Conservation (phyloP, 225 moss, liverwort and hornwort species). For the Pleurozium schreberi region DNA sequence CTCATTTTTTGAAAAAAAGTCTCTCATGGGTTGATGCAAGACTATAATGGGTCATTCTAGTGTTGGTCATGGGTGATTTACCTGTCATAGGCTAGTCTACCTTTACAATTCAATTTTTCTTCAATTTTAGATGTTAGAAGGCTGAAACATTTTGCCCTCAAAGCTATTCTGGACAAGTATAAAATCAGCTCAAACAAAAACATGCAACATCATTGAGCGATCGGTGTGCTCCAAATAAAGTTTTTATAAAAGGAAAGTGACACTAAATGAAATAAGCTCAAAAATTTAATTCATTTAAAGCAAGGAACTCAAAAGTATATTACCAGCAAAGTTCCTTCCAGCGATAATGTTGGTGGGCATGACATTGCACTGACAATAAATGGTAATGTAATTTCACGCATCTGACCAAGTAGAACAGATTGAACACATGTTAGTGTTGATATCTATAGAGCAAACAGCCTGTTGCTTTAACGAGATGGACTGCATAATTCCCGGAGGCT, state of each 20-base stretch:
- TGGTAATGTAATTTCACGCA: conserved; percentile 61
- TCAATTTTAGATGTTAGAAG: not conserved
- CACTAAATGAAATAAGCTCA: not conserved
- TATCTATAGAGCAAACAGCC: not conserved
- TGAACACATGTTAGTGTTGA: not conserved
- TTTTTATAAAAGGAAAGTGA: too few relatives aligned
- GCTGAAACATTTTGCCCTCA: not conserved
- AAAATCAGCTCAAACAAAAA: not conserved
- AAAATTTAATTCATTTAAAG: not conserved
- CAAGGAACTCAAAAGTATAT: not conserved
- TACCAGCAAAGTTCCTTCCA: conserved; percentile 87
- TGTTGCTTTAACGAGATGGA: too few relatives aligned
- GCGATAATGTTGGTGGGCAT: conserved; percentile 65
- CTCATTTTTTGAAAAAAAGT: not conserved
- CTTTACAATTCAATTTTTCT: too few relatives aligned
- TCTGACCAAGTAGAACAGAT: conserved; percentile 29
- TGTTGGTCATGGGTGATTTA: not conserved
- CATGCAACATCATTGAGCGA: not conserved
- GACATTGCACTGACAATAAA: conserved; percentile 61
- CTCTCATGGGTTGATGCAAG: not conserved
- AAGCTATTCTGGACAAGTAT: not conserved
- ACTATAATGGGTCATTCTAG: not conserved
- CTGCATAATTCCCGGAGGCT: not conserved
- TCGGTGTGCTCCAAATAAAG: not conserved
- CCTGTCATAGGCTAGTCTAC: not conserved